Base-by-base conservation (phyloP, 2,329 filamentous ascomycete species). In the Aspergillus jensenii region DNA sequence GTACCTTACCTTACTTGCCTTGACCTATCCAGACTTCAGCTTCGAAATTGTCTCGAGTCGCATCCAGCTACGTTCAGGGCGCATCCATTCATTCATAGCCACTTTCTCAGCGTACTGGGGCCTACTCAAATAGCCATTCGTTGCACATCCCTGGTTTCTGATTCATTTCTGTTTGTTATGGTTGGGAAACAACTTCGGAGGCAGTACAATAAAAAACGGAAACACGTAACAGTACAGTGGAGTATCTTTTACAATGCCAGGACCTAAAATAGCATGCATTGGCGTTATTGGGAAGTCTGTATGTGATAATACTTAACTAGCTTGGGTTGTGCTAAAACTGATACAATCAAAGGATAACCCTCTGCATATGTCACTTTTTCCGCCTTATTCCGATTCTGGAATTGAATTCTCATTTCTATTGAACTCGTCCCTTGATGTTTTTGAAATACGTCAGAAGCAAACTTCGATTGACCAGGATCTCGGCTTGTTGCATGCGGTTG, bases 271-370 rank as follows among this genome's bases (percentile, higher is more conserved):
- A 76, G 93, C 91, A 75, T 96, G 93, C 73, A 87, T 99, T 68
- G 93, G 92, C 75, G 83, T 98, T 52, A 96, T 99, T 68, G 93
- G 95, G 66, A 92, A 95, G 78, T 90, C 96, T 76, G 93, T 96
- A 82, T 67, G 82, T 57, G 45, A 25, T 43, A n/a, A 9, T 15
- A 15, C 15, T 9, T 21, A 4, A 11, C n/a, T 23, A 21, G 52
- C 40, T 48, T 40, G 33, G 52, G 21, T 35, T 31, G 25, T 40
- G 40, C 27, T 19, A 9, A 27, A 25, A 40, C 52, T 55, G 55
- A 58, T 51, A 56, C 40, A 55, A 33, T 35, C 15, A 59, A 71
- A 98, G 93, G 96, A 98, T 79, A 96, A 97, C 72, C 95, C 93
- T 59, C 88, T 98, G 64, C 93, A 98, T 78, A 90, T 96, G 68